Evolutionary conservation across 495 filamentous ascomycete genomes (phyloP).

Genomic region (Evernia prunastri): DNA sequence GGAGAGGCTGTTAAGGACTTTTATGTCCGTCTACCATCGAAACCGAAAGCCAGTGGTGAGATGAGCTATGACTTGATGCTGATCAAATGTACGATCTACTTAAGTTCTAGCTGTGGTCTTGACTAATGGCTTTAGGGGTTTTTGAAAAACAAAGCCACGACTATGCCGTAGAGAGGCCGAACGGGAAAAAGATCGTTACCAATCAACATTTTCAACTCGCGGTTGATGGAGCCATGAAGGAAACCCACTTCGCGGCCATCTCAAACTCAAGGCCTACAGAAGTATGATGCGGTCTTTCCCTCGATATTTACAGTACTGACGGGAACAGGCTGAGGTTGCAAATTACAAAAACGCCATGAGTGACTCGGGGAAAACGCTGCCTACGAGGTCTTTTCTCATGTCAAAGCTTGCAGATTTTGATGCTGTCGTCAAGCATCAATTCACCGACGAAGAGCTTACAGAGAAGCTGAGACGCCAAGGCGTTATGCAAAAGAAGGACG

Average conservation of each 20-base stretch:
- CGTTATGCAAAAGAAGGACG: constrained; percentile 51
- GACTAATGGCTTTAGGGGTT: constrained; percentile 56
- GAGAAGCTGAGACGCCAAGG: constrained; percentile 67
- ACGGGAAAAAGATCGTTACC: constrained; percentile 65
- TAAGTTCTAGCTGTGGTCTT: not conserved
- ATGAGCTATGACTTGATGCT: constrained; percentile 78
- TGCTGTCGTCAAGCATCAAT: constrained; percentile 63
- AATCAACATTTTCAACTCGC: constrained; percentile 68
- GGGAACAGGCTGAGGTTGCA: constrained; percentile 61
- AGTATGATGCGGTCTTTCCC: constrained; percentile 3
- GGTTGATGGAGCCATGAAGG: constrained; percentile 68
- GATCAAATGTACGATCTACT: constrained; percentile 62
- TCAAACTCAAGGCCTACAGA: constrained; percentile 24
- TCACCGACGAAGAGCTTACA: constrained; percentile 72
- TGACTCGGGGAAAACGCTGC: constrained; percentile 63
- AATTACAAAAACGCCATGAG: constrained; percentile 73
- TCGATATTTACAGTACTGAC: constrained; percentile 25
- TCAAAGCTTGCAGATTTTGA: constrained; percentile 79
- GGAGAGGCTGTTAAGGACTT: constrained; percentile 70
- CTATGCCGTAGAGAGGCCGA: constrained; percentile 66
- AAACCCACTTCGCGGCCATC: constrained; percentile 69
- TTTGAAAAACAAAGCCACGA: constrained; percentile 55
- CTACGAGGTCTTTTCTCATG: constrained; percentile 56
- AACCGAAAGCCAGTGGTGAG: constrained; percentile 54
- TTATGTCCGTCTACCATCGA: constrained; percentile 70